phyloP scores from a whole-genome alignment of 257 asterid genomes.

The Nicotiana benthamiana region DNA sequence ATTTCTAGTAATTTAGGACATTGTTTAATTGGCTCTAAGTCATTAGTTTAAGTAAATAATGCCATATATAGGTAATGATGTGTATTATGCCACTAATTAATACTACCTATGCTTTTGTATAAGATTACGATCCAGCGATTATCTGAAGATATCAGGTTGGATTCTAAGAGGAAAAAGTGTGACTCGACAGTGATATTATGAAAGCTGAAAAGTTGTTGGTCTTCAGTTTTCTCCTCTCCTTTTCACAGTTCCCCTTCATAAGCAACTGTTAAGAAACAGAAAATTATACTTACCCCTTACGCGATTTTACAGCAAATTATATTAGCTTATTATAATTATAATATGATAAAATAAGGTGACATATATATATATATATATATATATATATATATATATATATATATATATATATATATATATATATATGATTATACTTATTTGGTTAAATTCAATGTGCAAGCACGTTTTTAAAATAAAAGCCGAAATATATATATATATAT shows the following conservation, averaged over 20 bases:
- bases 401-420: too few species aligned
- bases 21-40: conserved; percentile 12
- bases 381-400: too few species aligned
- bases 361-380: too few species aligned
- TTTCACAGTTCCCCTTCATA: neutral
- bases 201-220: neutral
- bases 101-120: conserved; percentile 9
- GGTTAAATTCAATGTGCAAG: too few species aligned
- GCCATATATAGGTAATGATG: conserved; percentile 61
- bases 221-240: neutral
- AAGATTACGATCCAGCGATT: conserved; percentile 19
- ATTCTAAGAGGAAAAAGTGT: neutral
- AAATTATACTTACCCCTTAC: too few species aligned
- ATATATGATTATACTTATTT: too few species aligned
- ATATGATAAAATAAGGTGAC: too few species aligned
- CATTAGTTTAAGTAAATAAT: conserved; percentile 24
- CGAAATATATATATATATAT: too few species aligned
- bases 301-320: too few species aligned
- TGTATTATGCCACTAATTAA: conserved; percentile 33
- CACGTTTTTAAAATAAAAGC: too few species aligned
- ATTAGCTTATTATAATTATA: too few species aligned
- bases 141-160: neutral
- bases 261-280: neutral
- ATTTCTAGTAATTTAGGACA: conserved; percentile 22
- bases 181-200: conserved; percentile 1